A percentile compares a stretch with the other conserved stretches of the same genome.
Conservation (phyloP, 805 yeast species). For the Kodamaea sagamina region DNA sequence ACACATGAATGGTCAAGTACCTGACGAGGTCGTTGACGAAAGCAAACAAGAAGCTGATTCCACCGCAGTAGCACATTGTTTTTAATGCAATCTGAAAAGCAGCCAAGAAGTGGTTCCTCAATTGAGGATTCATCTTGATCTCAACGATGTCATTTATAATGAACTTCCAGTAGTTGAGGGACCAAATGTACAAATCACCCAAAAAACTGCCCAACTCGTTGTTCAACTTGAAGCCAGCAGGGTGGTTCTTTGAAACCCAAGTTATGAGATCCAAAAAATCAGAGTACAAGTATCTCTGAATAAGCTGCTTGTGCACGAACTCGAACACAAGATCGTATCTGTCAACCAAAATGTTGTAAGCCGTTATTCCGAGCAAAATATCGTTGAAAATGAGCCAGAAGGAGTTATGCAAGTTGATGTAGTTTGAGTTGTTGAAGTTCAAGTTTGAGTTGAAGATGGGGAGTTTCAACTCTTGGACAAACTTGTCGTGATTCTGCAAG, state of each 20-base stretch:
- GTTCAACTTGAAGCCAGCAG: slow-evolving; percentile 92
- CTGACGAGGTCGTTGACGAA: slow-evolving; percentile 64
- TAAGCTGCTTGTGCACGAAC: slow-evolving; percentile 27
- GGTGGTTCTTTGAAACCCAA: slow-evolving; percentile 79
- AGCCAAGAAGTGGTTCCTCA: neutral
- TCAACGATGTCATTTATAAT: slow-evolving; percentile 8
- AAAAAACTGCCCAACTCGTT: slow-evolving; percentile 81
- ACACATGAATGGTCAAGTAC: slow-evolving; percentile 67
- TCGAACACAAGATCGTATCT: slow-evolving; percentile 24
- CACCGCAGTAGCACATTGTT: slow-evolving; percentile 42
- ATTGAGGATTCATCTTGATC: neutral
- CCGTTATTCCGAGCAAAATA: slow-evolving; percentile 66
- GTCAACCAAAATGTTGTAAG: slow-evolving; percentile 47
- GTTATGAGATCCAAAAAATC: slow-evolving; percentile 51
- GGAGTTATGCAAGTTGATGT: slow-evolving; percentile 80
- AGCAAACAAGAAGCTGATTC: slow-evolving; percentile 72
- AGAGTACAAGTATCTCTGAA: slow-evolving; percentile 45
- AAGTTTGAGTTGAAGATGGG: slow-evolving; percentile 38
- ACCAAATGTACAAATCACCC: slow-evolving; percentile 87
- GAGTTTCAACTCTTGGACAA: slow-evolving; percentile 46
- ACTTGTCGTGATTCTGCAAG: slow-evolving; percentile 22
- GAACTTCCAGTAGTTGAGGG: slow-evolving; percentile 63
- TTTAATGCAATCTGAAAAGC: slow-evolving; percentile 16
- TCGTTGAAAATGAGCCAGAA: slow-evolving; percentile 88
- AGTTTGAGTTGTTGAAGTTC: slow-evolving; percentile 50